Base-by-base conservation (phyloP, 257 asterid species). In the Echium plantagineum region DNA sequence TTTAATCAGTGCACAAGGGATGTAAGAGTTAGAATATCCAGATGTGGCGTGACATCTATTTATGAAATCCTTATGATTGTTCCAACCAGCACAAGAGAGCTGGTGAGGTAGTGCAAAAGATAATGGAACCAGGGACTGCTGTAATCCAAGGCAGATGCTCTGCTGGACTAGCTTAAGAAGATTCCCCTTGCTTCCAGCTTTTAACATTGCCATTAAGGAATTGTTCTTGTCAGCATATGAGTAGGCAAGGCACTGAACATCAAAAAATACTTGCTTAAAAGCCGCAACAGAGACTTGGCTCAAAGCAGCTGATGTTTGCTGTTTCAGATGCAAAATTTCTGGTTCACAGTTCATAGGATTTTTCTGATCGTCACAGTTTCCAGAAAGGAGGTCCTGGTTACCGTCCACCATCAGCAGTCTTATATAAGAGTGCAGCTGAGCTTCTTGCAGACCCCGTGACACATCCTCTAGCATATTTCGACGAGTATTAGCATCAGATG, bases 121-220 rank as follows among this genome's bases (percentile, higher is more conserved):
- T 57, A 93, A 59, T 20, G 91, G 85, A 63, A 84, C 75, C 52
- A 80, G 47, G 2, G 97, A 76, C 71, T 93, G 94, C 74, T 89
- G 97, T 78, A 93, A 73, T 42, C 99, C 99, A 60, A 93, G 67
- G 56, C 97, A 86, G 95, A 93, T 78, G 75, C 95, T 80, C 49
- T 93, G 99, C 72, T 89, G 99, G 64, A 83, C 93, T 47, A 93
- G 59, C 64, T 93, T 93, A 67, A 78, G 85, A 67, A 86, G 58
- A 74, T 86, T 93, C 22, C 99, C 99, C 69, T 93, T 93, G 80
- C 99, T 93, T 68, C 97, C 99, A 57, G 99, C 93, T 74, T 81
- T 93, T 30, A 93, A 63, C 99, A 93, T 93, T 58, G 80, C 76
- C 55, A 93, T 56, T 60, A 86, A 67, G 4, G 99, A 75, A 73